Base-by-base conservation (phyloP, 768 basidiomycete genomes). In the Antrodiella citrinella region DNA sequence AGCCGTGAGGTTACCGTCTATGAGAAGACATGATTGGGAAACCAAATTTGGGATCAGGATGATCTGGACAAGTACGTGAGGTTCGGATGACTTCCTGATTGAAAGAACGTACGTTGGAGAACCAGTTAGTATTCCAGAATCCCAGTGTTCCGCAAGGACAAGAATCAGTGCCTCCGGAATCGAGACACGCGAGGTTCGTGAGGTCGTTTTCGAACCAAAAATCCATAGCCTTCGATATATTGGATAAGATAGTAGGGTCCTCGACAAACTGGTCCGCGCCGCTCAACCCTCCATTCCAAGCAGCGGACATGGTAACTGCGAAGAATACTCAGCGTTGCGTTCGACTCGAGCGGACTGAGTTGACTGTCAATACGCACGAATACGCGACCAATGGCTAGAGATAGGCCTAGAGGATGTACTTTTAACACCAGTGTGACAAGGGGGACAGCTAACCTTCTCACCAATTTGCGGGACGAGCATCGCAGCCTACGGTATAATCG, bases 121-220 rank as follows among this genome's bases (percentile, higher is more conserved):
- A 80, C 82, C 82, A 84, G 58, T 83, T 84, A 1, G 75, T 73
- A 55, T 83, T 85, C 78, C 80, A 82, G 11, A 65, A 44, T 7
- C 58, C 77, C 3, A 72, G 69, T 7, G 78, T 77, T 10, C 65
- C 64, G 54, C 82, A 86, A 4, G 81, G 80, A 54, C 82, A 84
- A 1, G 65, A 54, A 3, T 63, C 26, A 4, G 69, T 72, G 3
- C 81, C 81, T 18, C 82, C 83, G 0, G 60, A 65, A 56, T 76
- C 76, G 23, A 84, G 59, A 57, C 84, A 86, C 19, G 71, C 71
- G 0, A 64, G 49, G 49, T 76, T 70, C 24, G 72, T 72, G 57
- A 80, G 79, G 53, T 84, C 82, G 50, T 77, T 74, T 19, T 61
- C 57, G 50, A 84, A 84, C 84, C 84, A 86, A 54, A 71, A 72